phyloP scores from a whole-genome alignment of 1,284 basidiomycete genomes.

The Pseudozyma hubeiensis region DNA sequence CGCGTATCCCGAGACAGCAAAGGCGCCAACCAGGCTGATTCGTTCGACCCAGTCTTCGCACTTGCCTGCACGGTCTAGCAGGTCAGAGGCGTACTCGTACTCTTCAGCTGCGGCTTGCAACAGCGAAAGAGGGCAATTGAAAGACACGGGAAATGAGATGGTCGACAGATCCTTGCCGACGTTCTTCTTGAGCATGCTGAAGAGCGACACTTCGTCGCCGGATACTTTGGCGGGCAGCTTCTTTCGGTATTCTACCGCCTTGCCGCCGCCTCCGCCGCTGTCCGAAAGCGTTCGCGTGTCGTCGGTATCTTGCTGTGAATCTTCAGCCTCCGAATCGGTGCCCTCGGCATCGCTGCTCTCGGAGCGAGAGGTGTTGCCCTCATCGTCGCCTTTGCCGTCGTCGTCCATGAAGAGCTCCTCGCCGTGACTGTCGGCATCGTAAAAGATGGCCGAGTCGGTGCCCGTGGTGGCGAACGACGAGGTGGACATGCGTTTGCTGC shows the following conservation, averaged over 20 bases:
- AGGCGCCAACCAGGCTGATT: constrained; percentile 62
- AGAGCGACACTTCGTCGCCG: constrained; percentile 86
- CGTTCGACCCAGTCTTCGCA: constrained; percentile 61
- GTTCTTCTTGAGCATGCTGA: constrained; percentile 88
- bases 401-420: constrained; percentile 54
- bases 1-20: constrained; percentile 65
- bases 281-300: constrained; percentile 33
- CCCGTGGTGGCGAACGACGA: constrained; percentile 53
- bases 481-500: constrained; percentile 44
- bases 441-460: constrained; percentile 62
- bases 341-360: constrained; percentile 57
- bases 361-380: constrained; percentile 47
- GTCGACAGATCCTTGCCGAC: constrained; percentile 72
- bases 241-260: constrained; percentile 59
- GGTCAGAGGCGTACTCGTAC: constrained; percentile 66
- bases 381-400: constrained; percentile 47
- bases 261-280: constrained; percentile 8
- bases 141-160: constrained; percentile 68
- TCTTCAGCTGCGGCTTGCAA: constrained; percentile 67
- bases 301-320: constrained; percentile 26
- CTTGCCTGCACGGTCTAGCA: constrained; percentile 64
- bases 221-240: constrained; percentile 74
- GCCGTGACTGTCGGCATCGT: constrained; percentile 60
- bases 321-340: constrained; percentile 68
- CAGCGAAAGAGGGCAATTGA: constrained; percentile 68